These are phyloP conservation scores for Teunomyces funiuensis DNA, from an alignment of 805 yeast genomes.

Conservation along the genomic window DNA sequence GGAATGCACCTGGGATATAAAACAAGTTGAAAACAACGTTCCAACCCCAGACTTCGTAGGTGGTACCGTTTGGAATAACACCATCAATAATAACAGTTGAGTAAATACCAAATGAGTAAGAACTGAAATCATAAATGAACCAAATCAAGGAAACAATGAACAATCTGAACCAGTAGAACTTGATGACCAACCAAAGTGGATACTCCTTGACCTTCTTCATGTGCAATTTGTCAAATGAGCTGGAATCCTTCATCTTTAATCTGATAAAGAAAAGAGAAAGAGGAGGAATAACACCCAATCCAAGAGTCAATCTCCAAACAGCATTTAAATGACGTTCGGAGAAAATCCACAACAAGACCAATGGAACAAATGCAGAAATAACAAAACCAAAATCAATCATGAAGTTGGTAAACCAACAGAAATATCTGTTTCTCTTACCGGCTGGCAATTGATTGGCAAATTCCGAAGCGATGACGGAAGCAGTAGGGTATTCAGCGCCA, in stretches of 20 bases:
- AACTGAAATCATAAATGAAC: slow-evolving; percentile 89
- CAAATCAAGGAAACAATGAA: slow-evolving; percentile 71
- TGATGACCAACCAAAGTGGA: slow-evolving; percentile 70
- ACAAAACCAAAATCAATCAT: slow-evolving; percentile 91
- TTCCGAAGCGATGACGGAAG: slow-evolving; percentile 92
- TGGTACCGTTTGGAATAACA: slow-evolving; percentile 57
- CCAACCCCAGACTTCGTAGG: slow-evolving; percentile 87
- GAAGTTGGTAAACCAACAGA: slow-evolving; percentile 82
- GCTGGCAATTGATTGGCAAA: slow-evolving; percentile 75
- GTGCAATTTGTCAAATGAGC: slow-evolving; percentile 65
- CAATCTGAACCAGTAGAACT: slow-evolving; percentile 83
- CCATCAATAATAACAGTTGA: slow-evolving; percentile 66
- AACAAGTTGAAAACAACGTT: slow-evolving; percentile 83
- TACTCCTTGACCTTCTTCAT: slow-evolving; percentile 56
- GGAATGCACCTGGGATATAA: slow-evolving; percentile 85
- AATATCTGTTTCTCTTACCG: slow-evolving; percentile 88
- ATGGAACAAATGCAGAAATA: slow-evolving; percentile 77
- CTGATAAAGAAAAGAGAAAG: slow-evolving; percentile 74
- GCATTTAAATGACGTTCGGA: slow-evolving; percentile 66
- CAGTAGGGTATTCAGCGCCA: slow-evolving; percentile 94
- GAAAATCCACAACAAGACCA: slow-evolving; percentile 84
- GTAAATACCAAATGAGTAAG: slow-evolving; percentile 84
- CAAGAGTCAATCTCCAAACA: slow-evolving; percentile 90
- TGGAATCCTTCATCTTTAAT: slow-evolving; percentile 70
- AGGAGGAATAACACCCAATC: slow-evolving; percentile 89